These are phyloP conservation scores for Colletotrichum salicis DNA, from an alignment of 2,329 filamentous ascomycete genomes.

Conservation along the genomic window DNA sequence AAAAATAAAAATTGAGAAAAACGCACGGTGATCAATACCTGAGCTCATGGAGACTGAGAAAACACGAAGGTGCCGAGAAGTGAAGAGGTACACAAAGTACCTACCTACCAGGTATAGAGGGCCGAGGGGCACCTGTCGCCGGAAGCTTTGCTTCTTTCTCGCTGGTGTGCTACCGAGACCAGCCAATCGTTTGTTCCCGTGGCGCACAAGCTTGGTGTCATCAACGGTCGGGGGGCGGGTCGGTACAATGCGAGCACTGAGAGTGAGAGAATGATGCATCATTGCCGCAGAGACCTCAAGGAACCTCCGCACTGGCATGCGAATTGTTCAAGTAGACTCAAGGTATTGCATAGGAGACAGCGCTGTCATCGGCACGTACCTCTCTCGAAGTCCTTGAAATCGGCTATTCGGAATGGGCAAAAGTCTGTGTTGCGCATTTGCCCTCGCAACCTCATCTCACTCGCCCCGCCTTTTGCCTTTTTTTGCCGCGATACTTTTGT, in stretches of 20 bases:
- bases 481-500: conserved; percentile 1
- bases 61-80: not conserved
- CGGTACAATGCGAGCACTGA: not conserved
- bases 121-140: conserved; percentile 1
- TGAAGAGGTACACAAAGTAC: not conserved
- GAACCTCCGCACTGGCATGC: conserved; percentile 24
- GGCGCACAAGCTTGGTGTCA: conserved; percentile 31
- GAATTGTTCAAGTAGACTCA: not conserved
- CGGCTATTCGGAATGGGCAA: conserved; percentile 49
- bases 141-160: conserved; percentile 27
- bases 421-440: conserved; percentile 53
- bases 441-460: conserved; percentile 45
- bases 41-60: not conserved
- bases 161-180: not conserved
- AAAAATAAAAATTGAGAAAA: not conserved
- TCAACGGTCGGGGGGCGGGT: conserved; percentile 27
- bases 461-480: conserved; percentile 22
- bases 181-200: conserved; percentile 17
- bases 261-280: conserved; percentile 20
- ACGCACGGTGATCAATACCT: not conserved
- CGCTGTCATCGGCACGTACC: conserved; percentile 37
- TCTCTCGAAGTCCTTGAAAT: conserved; percentile 33
- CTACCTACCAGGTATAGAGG: not conserved
- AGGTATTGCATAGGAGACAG: conserved; percentile 1
- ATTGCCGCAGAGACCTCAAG: conserved; percentile 28